Conservation (phyloP, 208 protist species). For the Entamoeba dispar region DNA sequence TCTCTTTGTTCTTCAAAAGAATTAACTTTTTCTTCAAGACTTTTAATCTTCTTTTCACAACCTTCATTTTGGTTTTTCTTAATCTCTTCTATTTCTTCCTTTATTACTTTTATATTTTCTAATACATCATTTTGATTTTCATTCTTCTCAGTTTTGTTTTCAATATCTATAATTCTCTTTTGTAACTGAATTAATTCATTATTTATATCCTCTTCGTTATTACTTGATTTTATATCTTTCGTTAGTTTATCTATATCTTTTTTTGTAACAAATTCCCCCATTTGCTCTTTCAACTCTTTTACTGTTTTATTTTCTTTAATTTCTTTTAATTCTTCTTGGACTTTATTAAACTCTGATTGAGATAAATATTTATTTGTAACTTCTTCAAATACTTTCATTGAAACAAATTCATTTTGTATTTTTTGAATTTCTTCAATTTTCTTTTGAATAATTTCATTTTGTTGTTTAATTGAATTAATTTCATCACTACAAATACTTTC, state of each 20-base stretch:
- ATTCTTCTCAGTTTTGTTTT: not conserved
- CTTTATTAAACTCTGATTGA: not conserved
- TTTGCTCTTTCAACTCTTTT: not conserved
- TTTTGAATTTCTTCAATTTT: too few relatives aligned
- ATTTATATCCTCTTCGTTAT: not conserved
- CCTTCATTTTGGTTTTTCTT: too few relatives aligned
- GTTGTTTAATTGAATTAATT: too few relatives aligned
- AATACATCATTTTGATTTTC: not conserved
- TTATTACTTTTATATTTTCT: not conserved
- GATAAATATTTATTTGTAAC: not conserved
- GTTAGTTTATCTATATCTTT: not conserved
- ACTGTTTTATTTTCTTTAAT: not conserved
- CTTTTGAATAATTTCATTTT: too few relatives aligned
- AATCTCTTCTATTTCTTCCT: too few relatives aligned
- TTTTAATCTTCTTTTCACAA: too few relatives aligned
- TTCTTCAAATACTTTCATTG: too few relatives aligned
- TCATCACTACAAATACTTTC: too few relatives aligned
- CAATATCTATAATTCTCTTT: not conserved
- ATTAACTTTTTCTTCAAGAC: too few relatives aligned
- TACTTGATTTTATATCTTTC: not conserved
- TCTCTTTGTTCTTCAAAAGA: too few relatives aligned
- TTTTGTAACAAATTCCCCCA: not conserved
- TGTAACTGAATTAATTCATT: too few relatives aligned
- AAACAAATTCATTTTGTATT: too few relatives aligned
- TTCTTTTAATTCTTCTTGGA: not conserved